Evolutionary conservation across 106 monocot genomes (phyloP).

Genomic region (Chionographis japonica): DNA sequence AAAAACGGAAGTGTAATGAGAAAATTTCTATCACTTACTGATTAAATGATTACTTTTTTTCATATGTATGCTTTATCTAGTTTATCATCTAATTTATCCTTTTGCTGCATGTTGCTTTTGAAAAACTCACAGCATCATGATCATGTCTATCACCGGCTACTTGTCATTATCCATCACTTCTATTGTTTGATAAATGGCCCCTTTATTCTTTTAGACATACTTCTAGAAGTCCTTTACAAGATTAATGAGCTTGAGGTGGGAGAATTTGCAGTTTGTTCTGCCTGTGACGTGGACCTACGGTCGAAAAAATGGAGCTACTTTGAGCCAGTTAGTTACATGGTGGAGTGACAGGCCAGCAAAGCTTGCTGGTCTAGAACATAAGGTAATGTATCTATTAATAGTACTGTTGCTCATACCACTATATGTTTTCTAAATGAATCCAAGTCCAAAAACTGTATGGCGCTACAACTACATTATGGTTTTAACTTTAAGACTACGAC

Average conservation of each 20-base stretch:
- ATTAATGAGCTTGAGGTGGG: background rate
- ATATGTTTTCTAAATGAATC: background rate
- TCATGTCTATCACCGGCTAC: no score
- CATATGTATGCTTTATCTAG: no score
- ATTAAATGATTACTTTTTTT: no score
- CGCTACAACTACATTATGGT: no score
- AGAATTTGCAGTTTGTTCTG: conserved; percentile 76
- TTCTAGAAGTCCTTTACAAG: background rate
- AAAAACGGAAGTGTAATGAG: no score
- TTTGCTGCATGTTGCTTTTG: no score
- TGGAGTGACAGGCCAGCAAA: conserved; percentile 95
- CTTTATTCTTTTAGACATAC: background rate
- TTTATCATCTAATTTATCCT: background rate
- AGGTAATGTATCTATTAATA: conserved; percentile 32
- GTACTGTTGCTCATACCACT: background rate
- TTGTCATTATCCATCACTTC: no score
- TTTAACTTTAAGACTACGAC: no score
- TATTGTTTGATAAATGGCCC: no score
- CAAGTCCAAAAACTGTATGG: background rate
- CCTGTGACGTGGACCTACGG: conserved; percentile 90
- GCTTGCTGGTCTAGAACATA: conserved; percentile 66
- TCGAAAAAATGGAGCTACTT: conserved; percentile 56
- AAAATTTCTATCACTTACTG: no score
- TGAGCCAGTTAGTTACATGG: conserved; percentile 63
- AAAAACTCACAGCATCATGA: no score